Percentiles rank a stretch among this genome's conserved stretches.
phyloP scores from a whole-genome alignment of 1,139 yeast genomes.

The Hemisphaericaspora lyxosophila region DNA sequence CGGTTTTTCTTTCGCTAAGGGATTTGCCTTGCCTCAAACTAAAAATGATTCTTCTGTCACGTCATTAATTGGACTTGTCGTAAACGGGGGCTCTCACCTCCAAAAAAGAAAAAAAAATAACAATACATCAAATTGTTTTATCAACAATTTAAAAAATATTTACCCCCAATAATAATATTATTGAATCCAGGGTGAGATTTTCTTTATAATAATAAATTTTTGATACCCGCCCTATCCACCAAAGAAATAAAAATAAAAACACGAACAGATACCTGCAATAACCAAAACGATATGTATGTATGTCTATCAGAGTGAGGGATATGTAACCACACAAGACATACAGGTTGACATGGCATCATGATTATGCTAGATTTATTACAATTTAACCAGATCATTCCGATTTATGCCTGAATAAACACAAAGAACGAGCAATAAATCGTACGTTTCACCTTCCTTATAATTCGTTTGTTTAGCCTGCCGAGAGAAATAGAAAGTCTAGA shows the following conservation, averaged over 20 bases:
- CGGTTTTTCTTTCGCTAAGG: not conserved
- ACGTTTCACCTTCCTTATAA: not conserved
- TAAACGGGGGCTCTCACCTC: too few relatives aligned
- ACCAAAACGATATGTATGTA: not conserved
- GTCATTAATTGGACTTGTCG: not conserved
- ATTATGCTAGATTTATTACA: too few relatives aligned
- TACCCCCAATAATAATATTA: not conserved
- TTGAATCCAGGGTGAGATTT: not conserved
- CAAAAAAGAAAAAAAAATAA: not conserved
- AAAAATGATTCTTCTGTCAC: not conserved
- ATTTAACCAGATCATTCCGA: too few relatives aligned
- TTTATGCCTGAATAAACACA: too few relatives aligned
- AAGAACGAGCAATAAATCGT: not conserved
- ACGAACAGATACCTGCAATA: too few relatives aligned
- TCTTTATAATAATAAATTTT: too few relatives aligned
- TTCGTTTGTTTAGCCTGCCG: slow-evolving; percentile 3
- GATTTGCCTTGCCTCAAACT: not conserved
- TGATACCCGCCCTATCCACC: too few relatives aligned
- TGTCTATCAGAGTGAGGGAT: too few relatives aligned
- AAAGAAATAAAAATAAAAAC: too few relatives aligned
- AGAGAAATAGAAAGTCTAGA: not conserved
- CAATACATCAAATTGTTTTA: too few relatives aligned
- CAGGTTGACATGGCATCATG: too few relatives aligned
- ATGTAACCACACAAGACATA: too few relatives aligned
- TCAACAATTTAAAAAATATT: not conserved